Evolutionary conservation across 306 rosid species (phyloP), one percentile per base, ranked within the genome.

Genomic region (Dalbergia oliveri): DNA sequence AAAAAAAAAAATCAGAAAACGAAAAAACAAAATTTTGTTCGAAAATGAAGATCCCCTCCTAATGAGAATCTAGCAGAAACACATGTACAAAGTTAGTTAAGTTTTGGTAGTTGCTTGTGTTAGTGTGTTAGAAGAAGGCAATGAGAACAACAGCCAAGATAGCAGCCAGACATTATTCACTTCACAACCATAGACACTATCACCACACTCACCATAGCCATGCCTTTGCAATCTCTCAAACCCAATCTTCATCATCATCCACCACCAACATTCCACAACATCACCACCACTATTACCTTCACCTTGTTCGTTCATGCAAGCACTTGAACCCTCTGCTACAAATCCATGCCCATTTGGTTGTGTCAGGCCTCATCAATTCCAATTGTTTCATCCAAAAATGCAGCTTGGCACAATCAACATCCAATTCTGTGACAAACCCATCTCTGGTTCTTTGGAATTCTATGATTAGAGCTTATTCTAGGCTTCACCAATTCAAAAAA

Each of bases 361-460:
- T 88, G 37, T 86, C 90, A 10, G 90, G 93, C 51, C 88, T 90
- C 75, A 76, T 88, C 59, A 83, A 86, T 81, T 76, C 92, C 14
- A 86, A 90, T 76, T 79, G 87, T 78, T 79, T 43, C 34, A 58
- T 86, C 54, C 39, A 23, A 11, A 68, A 65, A 66, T 72, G 70
- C 43, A 72, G 44, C 54, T 37, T 67, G 66, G 47, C 89, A 43
- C 81, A 84, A 66, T 71, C 58, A 16, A 76, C 73, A 45, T 86
- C 85, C 61, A 47, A 69, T 79, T 89, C 75, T 65, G 33, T 76
- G 15, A 64, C 71, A 60, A 86, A 73, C 87, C 93, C 90, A 82
- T 41, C 83, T 82, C 79, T 86, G 57, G 21, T 71, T 79, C 58
- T 89, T 59, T 89, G 88, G 84, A 91, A 91, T 56, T 81, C 89